These are phyloP conservation scores for Fragaria nilgerrensis DNA, from an alignment of 306 rosid species.

Conservation along the genomic window DNA sequence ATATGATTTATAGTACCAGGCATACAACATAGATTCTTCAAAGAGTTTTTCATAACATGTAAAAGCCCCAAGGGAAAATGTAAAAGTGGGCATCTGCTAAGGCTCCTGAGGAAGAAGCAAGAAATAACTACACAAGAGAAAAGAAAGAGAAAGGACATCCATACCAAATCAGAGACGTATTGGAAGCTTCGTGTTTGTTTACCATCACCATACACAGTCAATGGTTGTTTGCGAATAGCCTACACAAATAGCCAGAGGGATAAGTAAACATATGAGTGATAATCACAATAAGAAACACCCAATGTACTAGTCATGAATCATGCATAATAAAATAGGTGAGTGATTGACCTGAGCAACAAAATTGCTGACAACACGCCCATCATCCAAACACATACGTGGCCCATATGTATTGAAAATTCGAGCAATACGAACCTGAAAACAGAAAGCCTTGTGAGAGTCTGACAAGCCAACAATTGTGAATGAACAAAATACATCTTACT, in stretches of 20 bases:
- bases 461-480: constrained; percentile 18
- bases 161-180: constrained; percentile 94
- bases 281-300: constrained; percentile 4
- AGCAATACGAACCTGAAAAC: constrained; percentile 87
- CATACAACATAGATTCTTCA: background rate
- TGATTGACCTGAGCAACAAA: constrained; percentile 87
- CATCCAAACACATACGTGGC: constrained; percentile 97
- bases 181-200: constrained; percentile 98
- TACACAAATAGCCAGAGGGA: constrained; percentile 25
- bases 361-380: constrained; percentile 99
- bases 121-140: background rate
- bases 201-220: constrained; percentile 96
- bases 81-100: background rate
- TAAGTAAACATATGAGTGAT: background rate
- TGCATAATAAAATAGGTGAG: constrained; percentile 3
- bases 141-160: constrained; percentile 4
- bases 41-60: background rate
- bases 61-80: background rate
- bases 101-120: background rate
- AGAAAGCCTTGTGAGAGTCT: constrained; percentile 24
- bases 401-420: constrained; percentile 94
- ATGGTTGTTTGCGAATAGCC: constrained; percentile 91
- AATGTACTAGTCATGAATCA: background rate
- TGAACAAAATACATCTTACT: constrained; percentile 14
- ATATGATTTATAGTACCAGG: constrained; percentile 9